These are phyloP conservation scores for Geopyxis carbonaria DNA, from an alignment of 495 filamentous ascomycete species.

Conservation along the genomic window DNA sequence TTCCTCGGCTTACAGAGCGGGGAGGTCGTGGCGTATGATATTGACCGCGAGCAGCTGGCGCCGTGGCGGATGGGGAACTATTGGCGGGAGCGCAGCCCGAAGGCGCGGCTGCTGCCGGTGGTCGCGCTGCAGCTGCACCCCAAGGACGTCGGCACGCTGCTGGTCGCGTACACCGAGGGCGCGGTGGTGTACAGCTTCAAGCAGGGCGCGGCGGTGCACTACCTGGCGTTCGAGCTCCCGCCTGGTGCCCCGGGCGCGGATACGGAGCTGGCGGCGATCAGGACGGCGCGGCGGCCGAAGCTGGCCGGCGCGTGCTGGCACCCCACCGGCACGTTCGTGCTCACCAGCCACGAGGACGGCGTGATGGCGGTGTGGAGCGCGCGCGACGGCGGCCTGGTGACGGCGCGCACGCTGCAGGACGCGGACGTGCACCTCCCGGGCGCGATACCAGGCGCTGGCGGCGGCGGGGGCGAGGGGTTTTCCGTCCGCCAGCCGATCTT, in stretches of 20 bases:
- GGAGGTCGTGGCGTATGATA: constrained; percentile 75
- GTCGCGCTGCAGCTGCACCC: constrained; percentile 75
- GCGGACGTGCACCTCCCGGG: constrained; percentile 50
- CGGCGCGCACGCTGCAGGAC: constrained; percentile 63
- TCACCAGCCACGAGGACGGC: constrained; percentile 77
- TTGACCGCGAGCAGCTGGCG: constrained; percentile 61
- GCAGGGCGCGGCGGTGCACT: constrained; percentile 56
- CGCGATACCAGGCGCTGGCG: constrained; percentile 29
- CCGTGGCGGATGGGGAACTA: constrained; percentile 68
- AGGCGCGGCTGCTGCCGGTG: constrained; percentile 39
- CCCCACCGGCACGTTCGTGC: constrained; percentile 78
- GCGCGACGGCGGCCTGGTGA: constrained; percentile 71
- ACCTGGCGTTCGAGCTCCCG: constrained; percentile 67
- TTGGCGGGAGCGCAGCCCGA: constrained; percentile 51
- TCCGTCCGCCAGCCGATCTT: constrained; percentile 53
- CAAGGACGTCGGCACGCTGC: constrained; percentile 74
- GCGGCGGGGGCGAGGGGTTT: constrained; percentile 29
- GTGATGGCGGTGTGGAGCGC: constrained; percentile 88
- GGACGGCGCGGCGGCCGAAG: constrained; percentile 43
- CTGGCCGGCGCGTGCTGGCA: constrained; percentile 79
- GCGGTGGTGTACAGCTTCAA: constrained; percentile 87
- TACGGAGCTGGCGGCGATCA: constrained; percentile 34
- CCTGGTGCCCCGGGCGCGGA: constrained; percentile 79
- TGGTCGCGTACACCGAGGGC: constrained; percentile 76
- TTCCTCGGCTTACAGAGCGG: constrained; percentile 61